Base-by-base conservation (phyloP, 1,284 basidiomycete genomes). In the Kalmanozyma brasiliensis region DNA sequence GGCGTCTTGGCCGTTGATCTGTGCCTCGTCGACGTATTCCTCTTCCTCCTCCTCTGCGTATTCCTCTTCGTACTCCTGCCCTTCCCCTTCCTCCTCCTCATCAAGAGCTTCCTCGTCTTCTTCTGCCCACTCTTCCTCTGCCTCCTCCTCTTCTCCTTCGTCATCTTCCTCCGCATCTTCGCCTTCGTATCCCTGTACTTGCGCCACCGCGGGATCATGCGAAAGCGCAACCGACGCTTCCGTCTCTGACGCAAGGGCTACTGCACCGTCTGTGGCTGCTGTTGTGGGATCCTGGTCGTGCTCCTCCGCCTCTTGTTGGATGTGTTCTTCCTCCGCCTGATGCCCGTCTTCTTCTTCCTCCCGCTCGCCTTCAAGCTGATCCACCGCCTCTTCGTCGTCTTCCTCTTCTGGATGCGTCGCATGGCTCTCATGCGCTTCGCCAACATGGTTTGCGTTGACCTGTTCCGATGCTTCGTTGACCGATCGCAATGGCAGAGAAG, bases 31-130 rank as follows among this genome's bases (percentile, higher is more conserved):
- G 9, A 20, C 63, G n/a, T 57, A 57, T 5, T 41, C 57, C 3
- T 52, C 49, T 3, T 51, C 46, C 26, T 43, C 43, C n/a, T 45
- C 52, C 16, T 47, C 41, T 23, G 34, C 49, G 10, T 38, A 37
- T 9, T 55, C 58, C 1, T 46, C 64, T n/a, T n/a, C 52, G 11
- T 41, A 29, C 20, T n/a, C 53, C 26, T 32, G 53, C 41, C 40
- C 46, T 13, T 52, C 29, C 24, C 29, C 49, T 22, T 34, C 43
- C n/a, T 34, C 48, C 11, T 51, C 43, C 14, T 32, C 40, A 4
- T 32, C 41, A 11, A 29, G 34, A 9, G 41, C 55, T 35, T 59
- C 55, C 42, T 41, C 47, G 9, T 56, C 48, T 8, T 19, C 55
- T 22, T 14, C 35, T 16, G 38, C 52, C 14, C 48, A 29, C 5